Conservation (phyloP, 2,329 filamentous ascomycete genomes). For the Verticillium albo-atrum region DNA sequence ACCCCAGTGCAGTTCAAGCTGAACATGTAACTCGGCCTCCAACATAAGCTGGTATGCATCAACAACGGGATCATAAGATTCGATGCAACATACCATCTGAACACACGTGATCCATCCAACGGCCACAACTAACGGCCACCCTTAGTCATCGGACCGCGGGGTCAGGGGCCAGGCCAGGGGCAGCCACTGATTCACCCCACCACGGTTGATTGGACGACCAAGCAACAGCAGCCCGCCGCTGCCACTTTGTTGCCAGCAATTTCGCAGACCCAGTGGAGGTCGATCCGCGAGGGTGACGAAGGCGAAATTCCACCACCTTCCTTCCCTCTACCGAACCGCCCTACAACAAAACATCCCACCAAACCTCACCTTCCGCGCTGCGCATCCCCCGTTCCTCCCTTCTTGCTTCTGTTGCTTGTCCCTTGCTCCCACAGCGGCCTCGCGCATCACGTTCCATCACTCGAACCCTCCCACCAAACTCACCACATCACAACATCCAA, state of each 20-base stretch:
- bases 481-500: constrained; percentile 20
- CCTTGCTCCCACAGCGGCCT: constrained; percentile 6
- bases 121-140: background rate
- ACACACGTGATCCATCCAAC: constrained; percentile 1
- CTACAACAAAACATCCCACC: background rate
- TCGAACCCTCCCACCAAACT: background rate
- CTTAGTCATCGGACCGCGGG: constrained; percentile 4
- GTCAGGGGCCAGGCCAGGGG: background rate
- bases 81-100: too few relatives aligned
- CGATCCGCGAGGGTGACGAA: background rate
- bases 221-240: background rate
- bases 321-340: background rate
- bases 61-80: too few relatives aligned
- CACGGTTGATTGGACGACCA: constrained; percentile 36
- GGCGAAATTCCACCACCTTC: background rate
- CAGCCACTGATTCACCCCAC: constrained; percentile 16
- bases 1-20: too few relatives aligned
- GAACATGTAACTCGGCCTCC: too few relatives aligned
- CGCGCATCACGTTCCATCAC: constrained; percentile 2
- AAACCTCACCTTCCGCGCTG: background rate
- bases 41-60: too few relatives aligned
- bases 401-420: constrained; percentile 1
- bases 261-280: constrained; percentile 5
- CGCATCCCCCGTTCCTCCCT: background rate
- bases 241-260: constrained; percentile 12